Conservation (phyloP, 2,329 filamentous ascomycete genomes). For the Fusarium sp. region DNA sequence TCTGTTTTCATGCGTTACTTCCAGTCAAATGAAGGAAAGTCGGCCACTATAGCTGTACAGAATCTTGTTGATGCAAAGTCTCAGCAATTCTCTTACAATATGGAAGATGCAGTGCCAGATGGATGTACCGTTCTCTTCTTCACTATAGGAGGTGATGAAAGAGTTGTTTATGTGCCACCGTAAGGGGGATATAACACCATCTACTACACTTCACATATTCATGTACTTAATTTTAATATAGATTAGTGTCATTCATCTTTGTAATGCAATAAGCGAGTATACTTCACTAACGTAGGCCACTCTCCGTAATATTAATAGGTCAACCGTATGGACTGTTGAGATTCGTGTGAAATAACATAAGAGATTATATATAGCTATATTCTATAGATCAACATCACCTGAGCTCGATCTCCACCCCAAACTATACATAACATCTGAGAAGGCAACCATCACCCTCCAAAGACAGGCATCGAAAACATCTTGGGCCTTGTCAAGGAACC, state of each 20-base stretch:
- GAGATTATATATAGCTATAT: not conserved
- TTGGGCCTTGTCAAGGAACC: slow-evolving; percentile 3
- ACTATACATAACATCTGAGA: not conserved
- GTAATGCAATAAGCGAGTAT: too few species aligned
- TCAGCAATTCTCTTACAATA: not conserved
- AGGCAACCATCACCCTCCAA: not conserved
- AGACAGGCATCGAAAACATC: slow-evolving; percentile 1
- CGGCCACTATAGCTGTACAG: not conserved
- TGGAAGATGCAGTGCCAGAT: not conserved
- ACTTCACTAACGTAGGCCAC: too few species aligned
- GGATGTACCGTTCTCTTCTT: not conserved
- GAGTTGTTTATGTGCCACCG: not conserved
- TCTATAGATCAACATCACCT: not conserved
- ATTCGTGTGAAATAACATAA: not conserved
- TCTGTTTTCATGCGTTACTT: not conserved
- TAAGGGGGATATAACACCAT: not conserved
- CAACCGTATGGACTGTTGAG: not conserved
- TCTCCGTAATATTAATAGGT: too few species aligned
- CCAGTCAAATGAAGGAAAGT: not conserved
- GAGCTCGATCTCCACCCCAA: not conserved
- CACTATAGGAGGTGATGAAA: not conserved
- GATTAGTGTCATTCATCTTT: too few species aligned
- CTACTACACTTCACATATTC: not conserved
- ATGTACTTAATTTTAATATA: not conserved
- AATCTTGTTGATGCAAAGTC: not conserved